Conservation (phyloP, 768 basidiomycete species). For the Kwoniella dendrophila region DNA sequence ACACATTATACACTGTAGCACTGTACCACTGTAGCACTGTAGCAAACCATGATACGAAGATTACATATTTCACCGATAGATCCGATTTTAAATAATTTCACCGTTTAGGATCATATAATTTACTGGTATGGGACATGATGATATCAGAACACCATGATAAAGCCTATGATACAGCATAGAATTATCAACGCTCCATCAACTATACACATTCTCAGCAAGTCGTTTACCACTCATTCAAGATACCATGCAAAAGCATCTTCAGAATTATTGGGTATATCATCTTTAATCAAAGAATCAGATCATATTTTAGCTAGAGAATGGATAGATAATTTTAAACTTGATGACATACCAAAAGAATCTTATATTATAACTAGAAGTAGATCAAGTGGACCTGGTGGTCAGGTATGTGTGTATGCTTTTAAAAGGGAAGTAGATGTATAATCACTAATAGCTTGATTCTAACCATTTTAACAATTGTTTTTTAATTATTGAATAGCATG, state of each 20-base stretch:
- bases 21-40: too few species aligned
- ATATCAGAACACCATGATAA: not conserved
- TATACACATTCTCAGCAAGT: not conserved
- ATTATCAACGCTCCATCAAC: not conserved
- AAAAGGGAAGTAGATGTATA: not conserved
- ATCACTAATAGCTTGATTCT: not conserved
- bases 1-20: too few species aligned
- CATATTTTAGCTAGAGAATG: slow-evolving; percentile 32
- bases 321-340: slow-evolving; percentile 35
- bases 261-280: slow-evolving; percentile 3
- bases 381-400: slow-evolving; percentile 53
- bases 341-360: slow-evolving; percentile 44
- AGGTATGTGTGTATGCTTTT: slow-evolving; percentile 33
- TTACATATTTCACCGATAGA: slow-evolving; percentile 12
- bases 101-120: too few species aligned
- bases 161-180: not conserved
- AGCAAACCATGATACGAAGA: not conserved
- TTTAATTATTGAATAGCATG: slow-evolving; percentile 38
- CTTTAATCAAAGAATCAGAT: slow-evolving; percentile 23
- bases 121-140: too few species aligned
- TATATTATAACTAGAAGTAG: slow-evolving; percentile 37
- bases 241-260: slow-evolving; percentile 15
- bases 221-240: too few species aligned
- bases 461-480: not conserved
- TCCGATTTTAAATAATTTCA: not conserved